A percentile compares a stretch with the other conserved stretches of the same genome.
These are phyloP conservation scores for Candida nitratophila DNA, from an alignment of 805 yeast species.

Conservation along the genomic window DNA sequence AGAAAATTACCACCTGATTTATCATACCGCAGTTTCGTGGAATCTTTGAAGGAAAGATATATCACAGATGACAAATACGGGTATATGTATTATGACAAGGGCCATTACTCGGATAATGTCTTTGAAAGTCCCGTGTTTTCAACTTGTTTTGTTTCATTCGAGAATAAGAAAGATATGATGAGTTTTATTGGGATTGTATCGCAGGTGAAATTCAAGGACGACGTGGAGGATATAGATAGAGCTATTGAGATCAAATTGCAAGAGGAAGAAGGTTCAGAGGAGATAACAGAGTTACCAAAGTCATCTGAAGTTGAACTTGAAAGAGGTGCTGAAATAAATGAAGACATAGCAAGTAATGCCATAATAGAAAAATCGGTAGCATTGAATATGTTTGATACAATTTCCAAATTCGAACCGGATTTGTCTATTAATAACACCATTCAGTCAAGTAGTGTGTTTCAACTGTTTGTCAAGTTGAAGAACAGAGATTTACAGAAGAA, in stretches of 20 bases:
- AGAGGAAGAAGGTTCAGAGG: no score
- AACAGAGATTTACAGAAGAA: neutral
- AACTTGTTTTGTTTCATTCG: slow-evolving; percentile 33
- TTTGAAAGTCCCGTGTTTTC: slow-evolving; percentile 34
- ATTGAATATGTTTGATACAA: neutral
- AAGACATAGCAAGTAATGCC: neutral
- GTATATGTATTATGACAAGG: slow-evolving; percentile 32
- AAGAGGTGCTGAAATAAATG: no score
- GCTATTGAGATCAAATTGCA: no score
- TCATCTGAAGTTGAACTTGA: no score
- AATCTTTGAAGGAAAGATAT: slow-evolving; percentile 6
- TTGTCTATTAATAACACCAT: slow-evolving; percentile 5
- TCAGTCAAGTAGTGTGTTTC: slow-evolving; percentile 5
- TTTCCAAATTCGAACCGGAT: slow-evolving; percentile 1
- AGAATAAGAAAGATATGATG: slow-evolving; percentile 19
- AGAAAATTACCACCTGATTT: slow-evolving; percentile 39
- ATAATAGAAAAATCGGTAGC: neutral
- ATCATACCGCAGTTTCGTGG: slow-evolving; percentile 22
- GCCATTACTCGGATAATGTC: slow-evolving; percentile 30
- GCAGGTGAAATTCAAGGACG: neutral
- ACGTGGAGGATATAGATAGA: neutral
- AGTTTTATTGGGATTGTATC: slow-evolving; percentile 1
- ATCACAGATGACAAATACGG: slow-evolving; percentile 3
- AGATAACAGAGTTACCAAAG: no score
- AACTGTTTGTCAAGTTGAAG: slow-evolving; percentile 4